Base-by-base conservation (phyloP, 2,329 filamentous ascomycete species). In the Alternaria brassicae region DNA sequence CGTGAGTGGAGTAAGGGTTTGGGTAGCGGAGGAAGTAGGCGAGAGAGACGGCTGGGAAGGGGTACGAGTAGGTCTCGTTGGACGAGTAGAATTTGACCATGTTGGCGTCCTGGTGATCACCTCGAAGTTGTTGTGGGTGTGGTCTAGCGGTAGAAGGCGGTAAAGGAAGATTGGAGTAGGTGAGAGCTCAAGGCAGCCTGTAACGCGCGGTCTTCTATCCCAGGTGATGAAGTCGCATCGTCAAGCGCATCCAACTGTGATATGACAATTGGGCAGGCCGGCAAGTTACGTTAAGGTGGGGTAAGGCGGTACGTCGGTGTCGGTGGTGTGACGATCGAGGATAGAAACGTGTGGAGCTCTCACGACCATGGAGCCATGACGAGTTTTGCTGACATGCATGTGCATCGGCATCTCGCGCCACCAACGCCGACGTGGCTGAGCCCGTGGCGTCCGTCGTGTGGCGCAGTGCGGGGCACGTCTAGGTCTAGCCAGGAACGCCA, bases 1-100 rank as follows among this genome's bases (percentile, higher is more conserved):
- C 91, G 81, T 95, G 91, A 64, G 86, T 88, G 66, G 89, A 89
- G 81, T 94, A 93, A 6, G 91, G 91, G 73, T 94, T 95, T 66
- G 91, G 92, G 80, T 95, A 95, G 66, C 91, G 91, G 49, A 95
- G 89, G 80, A 94, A 95, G 84, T 92, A 95, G 80, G 91, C 91
- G 77, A 95, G 89, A 48, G 91, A 92, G 62, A 95, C 91, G 76
- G 91, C 91, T 62, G 91, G 88, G 81, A 94, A 94, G 48, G 90
- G 89, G 79, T 94, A 92, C 66, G 88, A 85, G 83, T 93, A 93
- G 72, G 85, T 86, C 77, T 91, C 89, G 79, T 85, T 87, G 70
- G 74, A 77, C 45, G 77, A 79, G 78, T 83, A 83, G 77, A 84
- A 82, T 73, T 83, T 83, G 67, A 84, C 82, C 82, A 84, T 84